Conservation (phyloP, 306 rosid genomes). For the Quercus robur region DNA sequence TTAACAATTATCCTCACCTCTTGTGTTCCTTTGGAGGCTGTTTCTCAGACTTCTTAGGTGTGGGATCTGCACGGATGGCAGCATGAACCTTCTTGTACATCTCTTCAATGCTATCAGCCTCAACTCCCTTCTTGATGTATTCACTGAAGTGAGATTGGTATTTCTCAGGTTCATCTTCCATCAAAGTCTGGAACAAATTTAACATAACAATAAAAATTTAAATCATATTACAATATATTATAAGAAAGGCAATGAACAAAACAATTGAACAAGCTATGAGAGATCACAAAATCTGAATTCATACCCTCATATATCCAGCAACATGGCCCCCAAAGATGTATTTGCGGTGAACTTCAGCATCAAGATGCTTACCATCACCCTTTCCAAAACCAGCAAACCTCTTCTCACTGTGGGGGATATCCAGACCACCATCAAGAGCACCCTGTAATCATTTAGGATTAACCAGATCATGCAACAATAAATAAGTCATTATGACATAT, state of each 20-base stretch:
- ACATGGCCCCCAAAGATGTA: slow-evolving; percentile 79
- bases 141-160: slow-evolving; percentile 72
- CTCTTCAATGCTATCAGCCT: slow-evolving; percentile 55
- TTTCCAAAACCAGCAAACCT: slow-evolving; percentile 82
- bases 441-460: slow-evolving; percentile 40
- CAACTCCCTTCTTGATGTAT: slow-evolving; percentile 61
- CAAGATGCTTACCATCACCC: slow-evolving; percentile 60
- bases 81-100: slow-evolving; percentile 85
- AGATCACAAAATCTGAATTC: neutral
- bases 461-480: neutral
- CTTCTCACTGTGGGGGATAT: slow-evolving; percentile 87
- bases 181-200: slow-evolving; percentile 37
- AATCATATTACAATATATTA: neutral
- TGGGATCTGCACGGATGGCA: slow-evolving; percentile 71
- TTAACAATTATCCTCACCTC: slow-evolving; percentile 35
- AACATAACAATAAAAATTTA: neutral
- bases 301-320: slow-evolving; percentile 66
- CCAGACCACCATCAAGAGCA: slow-evolving; percentile 89
- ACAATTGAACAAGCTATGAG: neutral
- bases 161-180: slow-evolving; percentile 85
- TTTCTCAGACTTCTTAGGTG: slow-evolving; percentile 43
- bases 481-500: neutral
- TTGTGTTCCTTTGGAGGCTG: slow-evolving; percentile 60
- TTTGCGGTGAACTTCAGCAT: slow-evolving; percentile 78
- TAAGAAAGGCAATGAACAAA: neutral